A percentile compares a stretch with the other conserved stretches of the same genome.
phyloP scores from a whole-genome alignment of 768 basidiomycete species.

The Boletus sp. region DNA sequence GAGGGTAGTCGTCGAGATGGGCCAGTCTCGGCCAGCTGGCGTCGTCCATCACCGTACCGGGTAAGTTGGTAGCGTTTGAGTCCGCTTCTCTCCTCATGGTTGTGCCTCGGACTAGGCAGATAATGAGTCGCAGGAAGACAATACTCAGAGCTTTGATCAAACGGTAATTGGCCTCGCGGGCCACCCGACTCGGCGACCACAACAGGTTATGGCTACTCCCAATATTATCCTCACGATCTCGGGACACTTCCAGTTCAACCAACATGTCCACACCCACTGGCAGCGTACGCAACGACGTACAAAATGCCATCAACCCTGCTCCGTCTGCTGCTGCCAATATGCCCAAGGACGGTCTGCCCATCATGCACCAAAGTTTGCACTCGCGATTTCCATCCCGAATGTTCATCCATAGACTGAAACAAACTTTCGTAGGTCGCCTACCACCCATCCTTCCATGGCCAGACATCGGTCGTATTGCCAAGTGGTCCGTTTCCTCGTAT shows the following conservation, averaged over 20 bases:
- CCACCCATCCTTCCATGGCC: constrained; percentile 66
- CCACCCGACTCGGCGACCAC: background rate
- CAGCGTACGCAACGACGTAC: constrained; percentile 12
- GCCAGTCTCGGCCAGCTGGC: constrained; percentile 30
- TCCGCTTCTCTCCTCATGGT: background rate
- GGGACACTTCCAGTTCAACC: background rate
- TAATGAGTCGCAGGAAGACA: background rate
- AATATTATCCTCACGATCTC: background rate
- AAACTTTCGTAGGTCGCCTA: constrained; percentile 28
- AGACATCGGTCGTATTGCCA: constrained; percentile 83
- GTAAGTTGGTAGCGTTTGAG: background rate
- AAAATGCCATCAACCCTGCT: constrained; percentile 12
- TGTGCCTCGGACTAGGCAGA: background rate
- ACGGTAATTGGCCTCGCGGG: background rate
- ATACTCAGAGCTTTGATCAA: background rate
- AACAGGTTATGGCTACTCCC: background rate
- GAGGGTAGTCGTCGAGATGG: constrained; percentile 67
- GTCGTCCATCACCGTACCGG: constrained; percentile 6
- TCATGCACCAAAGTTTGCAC: constrained; percentile 38
- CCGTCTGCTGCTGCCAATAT: constrained; percentile 13
- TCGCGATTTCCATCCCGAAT: background rate
- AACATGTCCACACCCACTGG: constrained; percentile 17
- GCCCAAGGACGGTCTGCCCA: constrained; percentile 37
- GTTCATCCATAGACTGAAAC: background rate
- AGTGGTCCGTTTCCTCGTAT: constrained; percentile 95